These are phyloP conservation scores for Pythium oligandrum DNA, from an alignment of 352 stramenopile species.

Conservation along the genomic window DNA sequence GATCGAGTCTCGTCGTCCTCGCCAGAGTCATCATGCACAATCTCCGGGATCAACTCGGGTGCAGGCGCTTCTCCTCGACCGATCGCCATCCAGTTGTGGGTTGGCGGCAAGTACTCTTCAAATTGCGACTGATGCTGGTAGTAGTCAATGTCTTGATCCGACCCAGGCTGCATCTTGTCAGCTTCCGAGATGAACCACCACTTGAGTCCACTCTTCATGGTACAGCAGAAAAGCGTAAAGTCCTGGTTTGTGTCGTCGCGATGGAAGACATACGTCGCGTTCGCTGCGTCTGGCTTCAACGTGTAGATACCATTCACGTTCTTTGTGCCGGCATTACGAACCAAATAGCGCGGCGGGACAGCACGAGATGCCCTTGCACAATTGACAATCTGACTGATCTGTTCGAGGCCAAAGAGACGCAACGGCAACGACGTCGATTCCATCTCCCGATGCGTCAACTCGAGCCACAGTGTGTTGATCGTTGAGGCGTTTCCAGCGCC, in stretches of 20 bases:
- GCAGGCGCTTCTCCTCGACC: constrained; percentile 65
- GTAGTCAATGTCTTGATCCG: constrained; percentile 98
- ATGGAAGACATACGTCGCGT: constrained; percentile 69
- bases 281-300: constrained; percentile 67
- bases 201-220: constrained; percentile 97
- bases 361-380: constrained; percentile 73
- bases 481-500: constrained; percentile 37
- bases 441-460: constrained; percentile 82
- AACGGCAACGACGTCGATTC: constrained; percentile 90
- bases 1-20: constrained; percentile 45
- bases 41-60: constrained; percentile 67
- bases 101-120: constrained; percentile 91
- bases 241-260: constrained; percentile 65
- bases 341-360: constrained; percentile 84
- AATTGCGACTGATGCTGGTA: constrained; percentile 96
- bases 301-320: constrained; percentile 93
- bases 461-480: constrained; percentile 79
- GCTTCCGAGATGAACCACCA: constrained; percentile 99
- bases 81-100: constrained; percentile 85
- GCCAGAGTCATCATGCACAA: constrained; percentile 45
- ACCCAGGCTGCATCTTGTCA: constrained; percentile 95
- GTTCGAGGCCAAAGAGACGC: constrained; percentile 93
- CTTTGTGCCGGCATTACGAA: constrained; percentile 86
- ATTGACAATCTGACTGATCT: constrained; percentile 92
- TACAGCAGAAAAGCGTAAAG: constrained; percentile 96